Conservation (phyloP, 2,329 filamentous ascomycete species). For the Diaporthe citrichinensis region DNA sequence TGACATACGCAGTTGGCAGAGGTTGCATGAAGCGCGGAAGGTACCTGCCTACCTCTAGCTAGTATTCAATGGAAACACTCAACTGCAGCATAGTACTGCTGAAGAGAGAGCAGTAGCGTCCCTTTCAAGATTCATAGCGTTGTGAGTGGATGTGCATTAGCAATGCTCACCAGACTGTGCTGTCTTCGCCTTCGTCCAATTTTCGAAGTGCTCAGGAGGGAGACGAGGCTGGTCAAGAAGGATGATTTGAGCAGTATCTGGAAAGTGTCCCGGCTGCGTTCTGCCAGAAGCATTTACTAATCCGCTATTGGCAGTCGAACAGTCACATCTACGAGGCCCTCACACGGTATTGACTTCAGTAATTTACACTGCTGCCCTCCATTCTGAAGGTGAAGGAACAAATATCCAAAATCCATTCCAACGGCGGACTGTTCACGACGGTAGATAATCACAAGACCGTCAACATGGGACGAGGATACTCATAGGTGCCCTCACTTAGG, state of each 20-base stretch:
- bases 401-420: neutral
- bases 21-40: too few species aligned
- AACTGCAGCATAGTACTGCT: neutral
- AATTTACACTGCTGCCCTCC: neutral
- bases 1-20: neutral
- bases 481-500: neutral
- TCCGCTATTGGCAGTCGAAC: neutral
- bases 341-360: neutral
- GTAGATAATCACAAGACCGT: neutral
- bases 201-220: neutral
- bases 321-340: neutral
- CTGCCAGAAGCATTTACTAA: neutral
- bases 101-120: neutral
- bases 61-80: neutral
- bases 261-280: neutral
- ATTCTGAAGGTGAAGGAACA: neutral
- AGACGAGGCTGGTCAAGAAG: neutral
- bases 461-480: neutral
- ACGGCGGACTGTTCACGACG: neutral
- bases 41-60: neutral
- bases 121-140: neutral
- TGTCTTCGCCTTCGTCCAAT: neutral
- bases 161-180: neutral
- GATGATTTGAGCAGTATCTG: neutral
- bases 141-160: neutral